Percentiles rank a stretch among this genome's conserved stretches.
phyloP scores from a whole-genome alignment of 2,329 filamentous ascomycete species.

The Pseudocercospora ulei region DNA sequence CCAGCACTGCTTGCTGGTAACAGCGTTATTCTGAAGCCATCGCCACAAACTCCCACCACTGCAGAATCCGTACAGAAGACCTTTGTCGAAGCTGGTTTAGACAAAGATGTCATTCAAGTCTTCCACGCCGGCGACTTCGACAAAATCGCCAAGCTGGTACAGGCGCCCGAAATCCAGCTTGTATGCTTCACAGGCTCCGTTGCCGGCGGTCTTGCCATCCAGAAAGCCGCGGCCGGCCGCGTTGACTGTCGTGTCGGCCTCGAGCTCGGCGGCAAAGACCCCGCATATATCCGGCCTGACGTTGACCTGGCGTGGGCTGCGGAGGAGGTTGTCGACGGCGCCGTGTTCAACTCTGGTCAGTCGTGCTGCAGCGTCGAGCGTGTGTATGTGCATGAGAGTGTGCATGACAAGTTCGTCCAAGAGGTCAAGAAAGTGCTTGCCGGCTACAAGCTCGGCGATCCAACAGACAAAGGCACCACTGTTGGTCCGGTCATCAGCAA shows the following conservation, averaged over 20 bases:
- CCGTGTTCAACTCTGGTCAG: slow-evolving; percentile 98
- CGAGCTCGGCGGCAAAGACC: slow-evolving; percentile 90
- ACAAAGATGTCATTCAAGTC: slow-evolving; percentile 75
- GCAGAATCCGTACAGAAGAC: slow-evolving; percentile 71
- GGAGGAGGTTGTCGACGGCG: slow-evolving; percentile 86
- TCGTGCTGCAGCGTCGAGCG: slow-evolving; percentile 90
- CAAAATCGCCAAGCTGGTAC: slow-evolving; percentile 67
- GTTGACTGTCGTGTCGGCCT: slow-evolving; percentile 71
- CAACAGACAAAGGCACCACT: slow-evolving; percentile 66
- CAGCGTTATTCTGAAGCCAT: slow-evolving; percentile 86
- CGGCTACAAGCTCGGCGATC: slow-evolving; percentile 79
- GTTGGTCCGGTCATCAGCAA: slow-evolving; percentile 83
- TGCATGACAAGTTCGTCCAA: slow-evolving; percentile 73
- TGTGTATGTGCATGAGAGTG: slow-evolving; percentile 76
- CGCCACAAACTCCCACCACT: slow-evolving; percentile 86
- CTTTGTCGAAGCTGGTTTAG: slow-evolving; percentile 71
- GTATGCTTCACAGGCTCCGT: slow-evolving; percentile 94
- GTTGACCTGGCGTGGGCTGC: slow-evolving; percentile 86
- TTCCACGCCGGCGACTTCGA: slow-evolving; percentile 77
- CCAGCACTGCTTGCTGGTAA: slow-evolving; percentile 87
- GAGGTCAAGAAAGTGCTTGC: slow-evolving; percentile 68
- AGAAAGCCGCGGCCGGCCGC: slow-evolving; percentile 72
- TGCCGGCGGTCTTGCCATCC: slow-evolving; percentile 73
- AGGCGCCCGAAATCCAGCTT: slow-evolving; percentile 63
- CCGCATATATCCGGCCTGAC: slow-evolving; percentile 76